A percentile compares a stretch with the other conserved stretches of the same genome.
phyloP scores from a whole-genome alignment of 305 asterid genomes.

The Striga hermonthica region DNA sequence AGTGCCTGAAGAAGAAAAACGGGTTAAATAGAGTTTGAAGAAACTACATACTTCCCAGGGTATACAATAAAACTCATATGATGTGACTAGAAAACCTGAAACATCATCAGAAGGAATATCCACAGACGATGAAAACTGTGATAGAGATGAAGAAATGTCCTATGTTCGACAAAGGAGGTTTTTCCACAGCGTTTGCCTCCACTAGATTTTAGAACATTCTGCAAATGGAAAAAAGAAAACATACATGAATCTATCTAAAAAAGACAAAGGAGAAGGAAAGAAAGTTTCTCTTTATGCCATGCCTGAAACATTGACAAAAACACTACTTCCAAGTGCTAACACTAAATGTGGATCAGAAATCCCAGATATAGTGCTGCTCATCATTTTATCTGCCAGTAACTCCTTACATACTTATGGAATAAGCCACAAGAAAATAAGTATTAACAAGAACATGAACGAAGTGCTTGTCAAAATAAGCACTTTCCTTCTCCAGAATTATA shows the following conservation, averaged over 20 bases:
- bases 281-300: conserved; percentile 16
- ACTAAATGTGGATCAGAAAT: background rate
- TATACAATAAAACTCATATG: conserved; percentile 1
- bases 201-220: conserved; percentile 69
- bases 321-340: background rate
- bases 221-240: conserved; percentile 34
- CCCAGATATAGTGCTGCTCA: background rate
- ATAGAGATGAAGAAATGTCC: conserved; percentile 94
- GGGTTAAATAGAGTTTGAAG: conserved; percentile 4
- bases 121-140: conserved; percentile 99
- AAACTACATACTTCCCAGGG: conserved; percentile 18
- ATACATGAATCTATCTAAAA: conserved; percentile 21
- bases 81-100: conserved; percentile 62
- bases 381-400: conserved; percentile 14
- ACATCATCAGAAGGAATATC: conserved; percentile 93
- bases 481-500: background rate
- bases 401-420: conserved; percentile 14
- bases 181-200: conserved; percentile 80
- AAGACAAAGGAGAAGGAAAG: conserved; percentile 16
- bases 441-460: background rate
- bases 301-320: conserved; percentile 10
- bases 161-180: conserved; percentile 96
- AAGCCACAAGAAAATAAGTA: conserved; percentile 26
- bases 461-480: conserved; percentile 10
- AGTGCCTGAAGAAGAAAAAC: conserved; percentile 60